phyloP scores from a whole-genome alignment of 169 alveolate species.

The Amoebophrya sp. region DNA sequence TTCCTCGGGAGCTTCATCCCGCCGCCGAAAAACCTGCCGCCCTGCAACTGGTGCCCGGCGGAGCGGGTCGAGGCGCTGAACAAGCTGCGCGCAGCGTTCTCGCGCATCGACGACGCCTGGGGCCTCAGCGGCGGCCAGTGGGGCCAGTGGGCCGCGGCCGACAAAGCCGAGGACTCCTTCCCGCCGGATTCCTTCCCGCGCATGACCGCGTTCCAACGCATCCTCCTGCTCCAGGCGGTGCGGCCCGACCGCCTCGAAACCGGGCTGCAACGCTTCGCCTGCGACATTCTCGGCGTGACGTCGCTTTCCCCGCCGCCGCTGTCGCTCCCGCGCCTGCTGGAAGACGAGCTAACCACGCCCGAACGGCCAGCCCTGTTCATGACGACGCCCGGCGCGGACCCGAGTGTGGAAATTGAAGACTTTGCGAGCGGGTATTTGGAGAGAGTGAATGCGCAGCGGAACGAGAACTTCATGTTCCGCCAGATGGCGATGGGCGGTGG shows the following conservation, averaged over 20 bases:
- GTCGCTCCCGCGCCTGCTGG: conserved; percentile 44
- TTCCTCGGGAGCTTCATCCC: conserved; percentile 59
- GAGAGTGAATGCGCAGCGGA: conserved; percentile 27
- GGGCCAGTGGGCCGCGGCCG: conserved; percentile 41
- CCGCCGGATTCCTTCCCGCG: conserved; percentile 38
- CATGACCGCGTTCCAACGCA: conserved; percentile 61
- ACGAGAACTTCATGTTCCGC: conserved; percentile 47
- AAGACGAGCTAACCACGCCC: conserved; percentile 43
- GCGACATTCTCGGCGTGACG: conserved; percentile 48
- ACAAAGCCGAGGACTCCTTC: conserved; percentile 50
- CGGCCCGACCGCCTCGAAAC: conserved; percentile 80
- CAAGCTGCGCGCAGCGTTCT: conserved; percentile 51
- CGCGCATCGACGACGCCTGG: conserved; percentile 39
- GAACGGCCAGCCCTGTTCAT: conserved; percentile 60
- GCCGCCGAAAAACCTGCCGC: not conserved
- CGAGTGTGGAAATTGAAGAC: conserved; percentile 72
- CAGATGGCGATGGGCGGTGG: conserved; percentile 84
- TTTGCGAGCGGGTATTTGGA: conserved; percentile 54
- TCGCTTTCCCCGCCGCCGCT: conserved; percentile 62
- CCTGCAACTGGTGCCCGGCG: conserved; percentile 60
- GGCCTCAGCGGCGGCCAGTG: conserved; percentile 41
- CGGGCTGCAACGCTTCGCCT: conserved; percentile 57
- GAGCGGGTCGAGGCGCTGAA: conserved; percentile 57
- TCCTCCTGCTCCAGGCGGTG: conserved; percentile 60
- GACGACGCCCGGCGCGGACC: conserved; percentile 80